Conservation (phyloP, 176 grass and related monocot species). For the Triticum urartu region DNA sequence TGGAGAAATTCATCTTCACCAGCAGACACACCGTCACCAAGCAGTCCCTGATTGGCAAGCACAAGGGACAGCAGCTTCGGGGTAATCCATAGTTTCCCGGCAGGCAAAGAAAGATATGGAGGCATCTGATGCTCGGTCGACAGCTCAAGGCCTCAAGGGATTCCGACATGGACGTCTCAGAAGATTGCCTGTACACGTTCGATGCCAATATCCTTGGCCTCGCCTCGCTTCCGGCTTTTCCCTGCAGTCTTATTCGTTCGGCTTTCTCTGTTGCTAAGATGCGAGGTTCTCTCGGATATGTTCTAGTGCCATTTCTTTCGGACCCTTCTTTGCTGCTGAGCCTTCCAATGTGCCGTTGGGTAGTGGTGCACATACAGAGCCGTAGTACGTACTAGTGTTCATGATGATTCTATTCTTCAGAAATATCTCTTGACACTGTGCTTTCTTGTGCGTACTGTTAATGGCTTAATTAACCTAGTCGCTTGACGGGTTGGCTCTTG, state of each 20-base stretch:
- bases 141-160: conserved; percentile 15
- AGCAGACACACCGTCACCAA: no score
- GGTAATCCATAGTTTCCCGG: background rate
- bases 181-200: background rate
- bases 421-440: background rate
- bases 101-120: conserved; percentile 10
- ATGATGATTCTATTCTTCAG: background rate
- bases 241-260: conserved; percentile 24
- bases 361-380: background rate
- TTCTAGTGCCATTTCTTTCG: background rate
- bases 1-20: no score
- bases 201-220: conserved; percentile 26
- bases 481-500: background rate
- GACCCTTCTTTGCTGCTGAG: background rate
- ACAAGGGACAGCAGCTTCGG: no score
- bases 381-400: background rate
- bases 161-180: background rate
- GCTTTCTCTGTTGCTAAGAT: conserved; percentile 14
- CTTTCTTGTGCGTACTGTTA: no score
- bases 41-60: background rate
- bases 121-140: conserved; percentile 33
- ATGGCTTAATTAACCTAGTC: no score
- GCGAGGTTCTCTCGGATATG: background rate
- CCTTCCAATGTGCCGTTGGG: conserved; percentile 34
- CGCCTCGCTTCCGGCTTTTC: background rate